Evolutionary conservation across 2,329 filamentous ascomycete genomes (phyloP).

Genomic region (Akanthomyces dipterigenus): DNA sequence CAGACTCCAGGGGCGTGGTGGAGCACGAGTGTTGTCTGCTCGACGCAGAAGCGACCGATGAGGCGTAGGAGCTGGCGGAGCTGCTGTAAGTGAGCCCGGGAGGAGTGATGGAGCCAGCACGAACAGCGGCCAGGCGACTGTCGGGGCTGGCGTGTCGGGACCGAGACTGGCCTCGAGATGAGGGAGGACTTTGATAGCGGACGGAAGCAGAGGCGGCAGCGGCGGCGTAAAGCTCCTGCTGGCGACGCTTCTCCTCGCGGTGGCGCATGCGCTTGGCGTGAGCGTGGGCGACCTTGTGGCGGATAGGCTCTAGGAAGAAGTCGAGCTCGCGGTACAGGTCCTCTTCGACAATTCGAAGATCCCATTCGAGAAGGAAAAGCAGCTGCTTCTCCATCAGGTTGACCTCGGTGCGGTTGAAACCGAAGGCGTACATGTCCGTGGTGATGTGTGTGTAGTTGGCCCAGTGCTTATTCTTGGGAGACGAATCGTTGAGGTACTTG

Average conservation of each 20-base stretch:
- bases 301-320: slow-evolving; percentile 80
- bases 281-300: slow-evolving; percentile 48
- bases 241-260: slow-evolving; percentile 38
- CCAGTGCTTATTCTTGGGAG: slow-evolving; percentile 99
- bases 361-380: slow-evolving; percentile 90
- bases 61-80: slow-evolving; percentile 44
- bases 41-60: slow-evolving; percentile 36
- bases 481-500: slow-evolving; percentile 98
- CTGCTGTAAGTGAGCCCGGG: slow-evolving; percentile 44
- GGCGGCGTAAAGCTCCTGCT: slow-evolving; percentile 27
- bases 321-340: slow-evolving; percentile 86
- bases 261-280: slow-evolving; percentile 45
- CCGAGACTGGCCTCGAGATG: slow-evolving; percentile 37
- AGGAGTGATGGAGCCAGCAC: slow-evolving; percentile 33
- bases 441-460: slow-evolving; percentile 82
- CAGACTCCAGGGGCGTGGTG: slow-evolving; percentile 45
- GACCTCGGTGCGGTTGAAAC: slow-evolving; percentile 90
- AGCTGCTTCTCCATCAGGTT: slow-evolving; percentile 99
- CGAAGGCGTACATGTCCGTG: slow-evolving; percentile 60
- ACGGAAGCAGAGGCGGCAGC: slow-evolving; percentile 21
- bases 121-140: slow-evolving; percentile 29
- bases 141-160: slow-evolving; percentile 36
- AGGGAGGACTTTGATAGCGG: slow-evolving; percentile 39
- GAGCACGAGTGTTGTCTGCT: slow-evolving; percentile 42
- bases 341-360: slow-evolving; percentile 75